Evolutionary conservation across 2,329 filamentous ascomycete genomes (phyloP), one percentile per base, ranked within the genome.

Genomic region (Rugonectria rugulosa): DNA sequence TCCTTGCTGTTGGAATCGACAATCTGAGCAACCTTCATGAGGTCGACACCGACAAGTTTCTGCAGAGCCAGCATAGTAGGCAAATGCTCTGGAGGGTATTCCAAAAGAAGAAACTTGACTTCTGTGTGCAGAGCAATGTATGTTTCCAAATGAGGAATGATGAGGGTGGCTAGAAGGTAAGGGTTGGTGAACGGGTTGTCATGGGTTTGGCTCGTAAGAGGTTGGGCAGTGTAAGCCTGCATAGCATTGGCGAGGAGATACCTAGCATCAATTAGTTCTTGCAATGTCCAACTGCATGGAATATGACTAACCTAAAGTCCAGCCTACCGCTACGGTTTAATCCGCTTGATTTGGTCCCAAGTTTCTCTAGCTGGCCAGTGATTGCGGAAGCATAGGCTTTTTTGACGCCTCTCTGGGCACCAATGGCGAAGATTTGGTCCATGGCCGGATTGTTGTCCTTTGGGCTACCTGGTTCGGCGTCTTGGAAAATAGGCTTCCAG

Each of bases 181-280:
- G 82, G 77, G 61, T 84, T 81, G 14, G 76, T 75, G 56, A 86
- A 82, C 1, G 82, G 83, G 60, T 83, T 84, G 52, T 81, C 79
- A 26, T 78, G 75, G 4, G 76, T 77, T 56, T 84, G 81, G 50
- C 78, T 78, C 4, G 77, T 67, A 7, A 82, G 69, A 2, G 78
- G 77, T 53, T 83, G 82, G 1, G 79, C 74, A 5, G 79, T 82
- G 59, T 81, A 83, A 1, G 78, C 75, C 67, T 87, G 84, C 79
- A 88, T 84, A 5, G 82, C 82, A 59, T 80, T 86, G 61, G 80
- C 80, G 49, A 87, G 80, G 44, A 88, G 75, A 61, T 85, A 87
- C 59, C 85, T 87, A 34, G 12, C 4, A 1, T 37, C 14, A 10
- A 40, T 61, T 59, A 58, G 62, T 14, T 6, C 4, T 17, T 40